Conservation (phyloP, 2,329 filamentous ascomycete genomes). For the Penicillium brasilianum region DNA sequence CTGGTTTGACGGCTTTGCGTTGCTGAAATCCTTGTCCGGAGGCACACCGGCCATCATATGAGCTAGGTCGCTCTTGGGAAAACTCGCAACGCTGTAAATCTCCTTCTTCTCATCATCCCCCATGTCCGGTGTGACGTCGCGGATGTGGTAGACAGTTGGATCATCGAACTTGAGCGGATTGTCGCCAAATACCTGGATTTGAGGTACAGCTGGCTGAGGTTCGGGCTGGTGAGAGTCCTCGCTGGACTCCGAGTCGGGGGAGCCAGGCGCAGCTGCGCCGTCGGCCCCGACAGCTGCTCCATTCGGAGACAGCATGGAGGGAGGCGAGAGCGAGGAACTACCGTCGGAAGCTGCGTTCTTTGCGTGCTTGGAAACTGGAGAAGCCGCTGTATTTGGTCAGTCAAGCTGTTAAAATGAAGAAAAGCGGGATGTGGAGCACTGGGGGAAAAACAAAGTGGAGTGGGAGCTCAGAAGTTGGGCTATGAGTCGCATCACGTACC, state of each 20-base stretch:
- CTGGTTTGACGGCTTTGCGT: slow-evolving; percentile 89
- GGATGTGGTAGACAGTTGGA: slow-evolving; percentile 93
- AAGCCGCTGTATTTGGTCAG: slow-evolving; percentile 34
- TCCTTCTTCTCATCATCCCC: slow-evolving; percentile 81
- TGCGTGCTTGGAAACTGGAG: slow-evolving; percentile 46
- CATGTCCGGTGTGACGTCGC: slow-evolving; percentile 74
- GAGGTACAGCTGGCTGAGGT: slow-evolving; percentile 66
- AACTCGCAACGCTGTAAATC: slow-evolving; percentile 85
- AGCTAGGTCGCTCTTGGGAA: slow-evolving; percentile 78
- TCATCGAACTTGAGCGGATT: slow-evolving; percentile 91
- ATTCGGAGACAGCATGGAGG: slow-evolving; percentile 50
- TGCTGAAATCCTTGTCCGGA: slow-evolving; percentile 95
- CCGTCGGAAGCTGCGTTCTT: slow-evolving; percentile 45
- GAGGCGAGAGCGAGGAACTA: slow-evolving; percentile 47
- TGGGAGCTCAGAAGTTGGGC: slow-evolving; percentile 9
- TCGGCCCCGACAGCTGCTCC: slow-evolving; percentile 57
- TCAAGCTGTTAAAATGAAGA: slow-evolving; percentile 20
- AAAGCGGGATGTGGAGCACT: slow-evolving; percentile 18
- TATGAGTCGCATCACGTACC: slow-evolving; percentile 35
- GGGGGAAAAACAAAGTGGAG: slow-evolving; percentile 21
- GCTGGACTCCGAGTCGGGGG: slow-evolving; percentile 65
- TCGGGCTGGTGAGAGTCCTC: slow-evolving; percentile 64
- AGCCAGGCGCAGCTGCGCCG: slow-evolving; percentile 64
- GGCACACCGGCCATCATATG: slow-evolving; percentile 87
- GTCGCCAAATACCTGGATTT: slow-evolving; percentile 87